Conservation (phyloP, 2,329 filamentous ascomycete species). For the Diplodia corticola region DNA sequence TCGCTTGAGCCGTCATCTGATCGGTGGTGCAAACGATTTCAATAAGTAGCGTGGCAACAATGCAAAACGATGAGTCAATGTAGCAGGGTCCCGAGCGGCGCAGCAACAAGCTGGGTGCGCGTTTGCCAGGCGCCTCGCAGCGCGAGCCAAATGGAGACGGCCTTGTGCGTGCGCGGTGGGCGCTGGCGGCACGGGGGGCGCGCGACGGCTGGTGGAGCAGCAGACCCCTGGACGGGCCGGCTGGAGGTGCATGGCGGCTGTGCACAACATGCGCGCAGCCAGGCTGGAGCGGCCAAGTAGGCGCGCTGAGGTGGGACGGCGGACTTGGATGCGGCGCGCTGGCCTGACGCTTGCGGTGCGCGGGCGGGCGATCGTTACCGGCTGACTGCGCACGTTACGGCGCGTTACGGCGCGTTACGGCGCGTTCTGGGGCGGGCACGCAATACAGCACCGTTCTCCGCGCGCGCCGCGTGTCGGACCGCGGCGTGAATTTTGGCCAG, state of each 20-base stretch:
- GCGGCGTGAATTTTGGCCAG: neutral
- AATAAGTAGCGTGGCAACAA: neutral
- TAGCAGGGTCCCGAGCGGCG: neutral
- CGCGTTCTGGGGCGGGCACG: neutral
- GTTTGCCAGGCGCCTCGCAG: neutral
- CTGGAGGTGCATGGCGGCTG: neutral
- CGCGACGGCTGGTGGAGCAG: neutral
- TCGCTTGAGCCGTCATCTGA: neutral
- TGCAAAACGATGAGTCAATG: neutral
- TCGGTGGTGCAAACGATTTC: neutral
- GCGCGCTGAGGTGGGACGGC: conserved; percentile 2
- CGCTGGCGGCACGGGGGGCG: neutral
- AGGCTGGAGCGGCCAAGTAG: neutral
- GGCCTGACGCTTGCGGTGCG: conserved; percentile 5
- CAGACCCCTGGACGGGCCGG: neutral
- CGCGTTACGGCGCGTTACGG: neutral
- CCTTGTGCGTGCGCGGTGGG: neutral
- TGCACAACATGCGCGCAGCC: neutral
- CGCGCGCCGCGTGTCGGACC: neutral
- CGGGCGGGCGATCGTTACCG: neutral
- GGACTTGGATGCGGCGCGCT: conserved; percentile 6
- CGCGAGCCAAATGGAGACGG: too few relatives aligned
- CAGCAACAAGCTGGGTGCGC: neutral
- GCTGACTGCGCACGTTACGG: neutral
- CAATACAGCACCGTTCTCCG: neutral